Base-by-base conservation (phyloP, 257 asterid genomes). In the Echites panduratus region DNA sequence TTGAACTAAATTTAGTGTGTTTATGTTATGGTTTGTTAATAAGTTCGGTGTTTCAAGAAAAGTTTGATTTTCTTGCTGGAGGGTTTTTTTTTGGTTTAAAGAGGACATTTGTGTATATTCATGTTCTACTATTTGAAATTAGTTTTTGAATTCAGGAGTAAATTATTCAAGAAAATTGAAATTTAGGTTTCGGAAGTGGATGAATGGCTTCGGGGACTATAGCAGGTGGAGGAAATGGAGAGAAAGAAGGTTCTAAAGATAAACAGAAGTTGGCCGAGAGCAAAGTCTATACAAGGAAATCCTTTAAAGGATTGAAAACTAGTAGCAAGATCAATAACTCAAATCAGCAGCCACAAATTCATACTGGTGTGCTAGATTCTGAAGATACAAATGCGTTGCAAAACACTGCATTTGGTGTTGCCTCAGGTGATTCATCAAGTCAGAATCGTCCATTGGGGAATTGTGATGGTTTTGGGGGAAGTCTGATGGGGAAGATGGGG, bases 241-340 rank as follows among this genome's bases (percentile, higher is more conserved):
- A 86, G 79, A 77, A 79, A 70, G 90, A 85, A 62, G 90, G 85
- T 67, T 85, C 88, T 22, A 78, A 83, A 54, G 93, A 88, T 71
- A 82, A 77, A 35, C 86, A 79, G 49, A 84, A 74, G 79, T 63
- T 79, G 80, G 77, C 73, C 32, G 96, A 88, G 70, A 85, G 87
- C 74, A 89, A 88, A 78, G 96, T 91, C 44, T 87, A 89, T 70
- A 75, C 86, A 58, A 86, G 95, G 77, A 85, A 90, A 76, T 80
- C 91, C 56, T 82, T 84, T 64, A 85, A 86, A 78, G 91, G 89
- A 80, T 78, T 76, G 65, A 81, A 87, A 76, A 79, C 65, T 68
- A 78, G 83, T 80, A 64, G 73, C 65, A 48, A 68, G 45, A 76
- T 76, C 43, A 81, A 76, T 54, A 77, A 82, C 80, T 69, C 79